Evolutionary conservation across 257 asterid species (phyloP).

Genomic region (Cruciata laevipes): DNA sequence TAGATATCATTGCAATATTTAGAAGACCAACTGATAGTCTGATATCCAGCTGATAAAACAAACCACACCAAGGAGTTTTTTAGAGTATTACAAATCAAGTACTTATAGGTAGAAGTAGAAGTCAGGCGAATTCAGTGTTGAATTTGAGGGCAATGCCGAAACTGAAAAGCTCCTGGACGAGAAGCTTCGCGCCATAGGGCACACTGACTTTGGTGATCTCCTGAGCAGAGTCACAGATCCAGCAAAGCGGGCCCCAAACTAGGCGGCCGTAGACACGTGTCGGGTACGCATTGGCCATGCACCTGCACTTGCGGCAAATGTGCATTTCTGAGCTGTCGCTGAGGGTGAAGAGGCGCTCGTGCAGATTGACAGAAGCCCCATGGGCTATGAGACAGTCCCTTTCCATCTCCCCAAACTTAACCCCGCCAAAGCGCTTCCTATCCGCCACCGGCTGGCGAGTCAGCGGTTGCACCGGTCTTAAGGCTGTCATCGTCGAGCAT

Average conservation of each 20-base stretch:
- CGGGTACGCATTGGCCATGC: constrained; percentile 72
- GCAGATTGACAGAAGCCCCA: constrained; percentile 83
- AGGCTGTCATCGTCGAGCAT: constrained; percentile 86
- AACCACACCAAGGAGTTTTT: not conserved
- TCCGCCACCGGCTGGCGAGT: constrained; percentile 97
- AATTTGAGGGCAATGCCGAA: constrained; percentile 83
- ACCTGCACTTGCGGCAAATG: constrained; percentile 66
- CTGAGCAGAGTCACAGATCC: constrained; percentile 69
- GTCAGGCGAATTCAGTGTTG: constrained; percentile 40
- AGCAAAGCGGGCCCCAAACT: constrained; percentile 78
- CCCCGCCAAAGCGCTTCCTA: constrained; percentile 86
- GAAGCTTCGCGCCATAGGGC: constrained; percentile 89
- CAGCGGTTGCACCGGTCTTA: constrained; percentile 88
- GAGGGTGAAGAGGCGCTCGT: constrained; percentile 86
- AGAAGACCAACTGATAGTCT: not conserved
- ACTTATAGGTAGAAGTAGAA: too few relatives aligned
- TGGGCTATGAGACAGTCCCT: constrained; percentile 92
- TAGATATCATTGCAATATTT: not conserved
- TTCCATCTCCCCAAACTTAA: constrained; percentile 94
- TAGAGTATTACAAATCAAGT: too few relatives aligned
- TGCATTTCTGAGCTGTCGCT: constrained; percentile 88
- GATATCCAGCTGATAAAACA: too few relatives aligned
- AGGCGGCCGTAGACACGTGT: constrained; percentile 49
- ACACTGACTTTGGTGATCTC: constrained; percentile 69
- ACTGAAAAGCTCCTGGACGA: constrained; percentile 86